A percentile compares a stretch with the other conserved stretches of the same genome.
Conservation (phyloP, 441 rosid genomes). For the Raphanus hybrid region DNA sequence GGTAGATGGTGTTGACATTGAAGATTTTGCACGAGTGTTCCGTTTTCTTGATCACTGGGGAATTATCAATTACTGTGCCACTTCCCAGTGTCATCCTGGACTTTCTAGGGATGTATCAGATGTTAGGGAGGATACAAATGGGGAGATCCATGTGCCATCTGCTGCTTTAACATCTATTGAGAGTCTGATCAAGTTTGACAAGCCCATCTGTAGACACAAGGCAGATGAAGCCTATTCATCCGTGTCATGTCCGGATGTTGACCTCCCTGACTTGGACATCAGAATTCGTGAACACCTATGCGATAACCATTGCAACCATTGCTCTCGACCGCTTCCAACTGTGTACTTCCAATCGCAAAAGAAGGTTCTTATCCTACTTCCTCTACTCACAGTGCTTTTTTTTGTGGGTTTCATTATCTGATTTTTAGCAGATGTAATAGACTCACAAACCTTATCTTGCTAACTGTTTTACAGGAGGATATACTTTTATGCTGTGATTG, state of each 20-base stretch:
- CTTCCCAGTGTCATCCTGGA: conserved; percentile 49
- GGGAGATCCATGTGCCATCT: conserved; percentile 92
- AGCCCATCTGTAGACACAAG: conserved; percentile 86
- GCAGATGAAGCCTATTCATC: conserved; percentile 68
- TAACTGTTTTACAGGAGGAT: conserved; percentile 63
- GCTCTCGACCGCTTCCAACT: conserved; percentile 71
- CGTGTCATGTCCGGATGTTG: conserved; percentile 52
- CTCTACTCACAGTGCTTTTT: not conserved
- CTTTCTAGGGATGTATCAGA: conserved; percentile 62
- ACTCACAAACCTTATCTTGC: conserved; percentile 2
- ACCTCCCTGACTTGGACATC: conserved; percentile 76
- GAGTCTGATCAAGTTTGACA: conserved; percentile 95
- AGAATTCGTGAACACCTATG: conserved; percentile 84
- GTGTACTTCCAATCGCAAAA: conserved; percentile 82
- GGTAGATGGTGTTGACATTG: conserved; percentile 49
- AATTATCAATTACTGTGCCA: conserved; percentile 75
- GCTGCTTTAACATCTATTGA: conserved; percentile 90
- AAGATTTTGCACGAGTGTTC: conserved; percentile 52
- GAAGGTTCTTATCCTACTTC: conserved; percentile 60
- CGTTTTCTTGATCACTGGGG: conserved; percentile 91
- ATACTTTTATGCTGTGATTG: conserved; percentile 70
- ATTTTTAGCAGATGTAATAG: conserved; percentile 9
- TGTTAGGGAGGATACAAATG: conserved; percentile 80
- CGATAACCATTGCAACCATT: conserved; percentile 71
- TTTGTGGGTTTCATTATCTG: conserved; percentile 8